Evolutionary conservation across 345 rosid genomes (phyloP), one percentile per base, ranked within the genome.

Genomic region (Pistacia integerrima): DNA sequence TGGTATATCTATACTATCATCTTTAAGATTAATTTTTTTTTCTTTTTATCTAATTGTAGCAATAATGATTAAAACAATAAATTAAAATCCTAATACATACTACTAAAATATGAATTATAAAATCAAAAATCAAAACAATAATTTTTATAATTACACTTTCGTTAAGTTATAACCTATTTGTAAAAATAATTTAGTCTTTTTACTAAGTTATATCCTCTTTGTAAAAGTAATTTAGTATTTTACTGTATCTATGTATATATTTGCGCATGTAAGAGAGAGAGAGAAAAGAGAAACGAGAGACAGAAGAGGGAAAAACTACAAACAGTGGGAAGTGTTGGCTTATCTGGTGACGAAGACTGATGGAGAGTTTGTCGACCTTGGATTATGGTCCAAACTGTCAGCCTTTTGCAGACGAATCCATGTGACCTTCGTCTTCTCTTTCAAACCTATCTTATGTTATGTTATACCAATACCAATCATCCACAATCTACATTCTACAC

Each of bases 361-460:
- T 44, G 69, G 67, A 25, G 57, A 72, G 75, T 8, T 52, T 36
- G 62, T 68, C 64, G 76, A 71, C 58, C 62, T 59, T 72, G 80
- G 81, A 72, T 70, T 75, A 60, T 58, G 80, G 81, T 78, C 79
- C 81, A 76, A 63, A 20, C 41, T 80, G 86, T 70, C 84, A 70
- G 84, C 74, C 25, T 51, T 14, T 22, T 77, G 78, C 82, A 79
- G 73, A 30, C 51, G 36, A 67, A 65, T 81, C 79, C 86, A 85
- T 78, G 83, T 81, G 84, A 77, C 72, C 77, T 22, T 79, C 84
- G 63, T 25, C 81, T 57, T 77, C 63, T 44, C 61, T 63, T 28
- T 54, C 12, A 77, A 49, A 73, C 6, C 46, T 7, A 41, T 41
- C 46, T 41, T 5, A 41, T 41, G 46, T 7, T 63, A 25, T 59